Evolutionary conservation across 345 rosid genomes (phyloP).

Genomic region (Brassica juncea): DNA sequence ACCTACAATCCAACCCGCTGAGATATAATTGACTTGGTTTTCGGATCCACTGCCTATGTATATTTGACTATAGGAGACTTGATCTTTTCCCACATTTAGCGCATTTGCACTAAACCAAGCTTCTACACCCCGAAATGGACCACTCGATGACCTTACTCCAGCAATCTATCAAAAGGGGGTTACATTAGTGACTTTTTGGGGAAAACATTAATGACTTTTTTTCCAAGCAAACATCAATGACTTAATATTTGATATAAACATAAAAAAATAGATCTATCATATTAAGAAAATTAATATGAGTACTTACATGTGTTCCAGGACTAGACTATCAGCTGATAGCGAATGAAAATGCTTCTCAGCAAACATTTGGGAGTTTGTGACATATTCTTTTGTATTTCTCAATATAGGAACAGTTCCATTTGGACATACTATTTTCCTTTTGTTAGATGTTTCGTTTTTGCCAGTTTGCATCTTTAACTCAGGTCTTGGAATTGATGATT

Average conservation of each 20-base stretch:
- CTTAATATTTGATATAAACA: neutral
- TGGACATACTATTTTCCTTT: conserved; percentile 1
- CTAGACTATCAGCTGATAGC: neutral
- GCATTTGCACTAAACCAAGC: neutral
- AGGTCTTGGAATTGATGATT: neutral
- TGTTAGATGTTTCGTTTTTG: neutral
- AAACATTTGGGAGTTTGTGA: neutral
- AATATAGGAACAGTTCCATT: conserved; percentile 10
- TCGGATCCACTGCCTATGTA: neutral
- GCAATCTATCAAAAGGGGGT: neutral
- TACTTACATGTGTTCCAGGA: neutral
- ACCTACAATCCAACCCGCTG: neutral
- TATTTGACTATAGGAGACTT: conserved; percentile 12
- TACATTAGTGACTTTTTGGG: too few relatives aligned
- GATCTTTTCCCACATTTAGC: neutral
- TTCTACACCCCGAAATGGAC: neutral
- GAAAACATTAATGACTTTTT: too few relatives aligned
- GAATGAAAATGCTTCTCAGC: neutral
- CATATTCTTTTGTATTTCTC: conserved; percentile 1
- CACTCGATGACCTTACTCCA: neutral
- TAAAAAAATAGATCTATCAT: neutral
- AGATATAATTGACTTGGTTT: neutral
- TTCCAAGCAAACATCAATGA: too few relatives aligned
- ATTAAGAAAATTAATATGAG: neutral
- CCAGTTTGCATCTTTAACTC: neutral